Base-by-base conservation (phyloP, 208 protist species). In the Plasmodiophora brassicae region DNA sequence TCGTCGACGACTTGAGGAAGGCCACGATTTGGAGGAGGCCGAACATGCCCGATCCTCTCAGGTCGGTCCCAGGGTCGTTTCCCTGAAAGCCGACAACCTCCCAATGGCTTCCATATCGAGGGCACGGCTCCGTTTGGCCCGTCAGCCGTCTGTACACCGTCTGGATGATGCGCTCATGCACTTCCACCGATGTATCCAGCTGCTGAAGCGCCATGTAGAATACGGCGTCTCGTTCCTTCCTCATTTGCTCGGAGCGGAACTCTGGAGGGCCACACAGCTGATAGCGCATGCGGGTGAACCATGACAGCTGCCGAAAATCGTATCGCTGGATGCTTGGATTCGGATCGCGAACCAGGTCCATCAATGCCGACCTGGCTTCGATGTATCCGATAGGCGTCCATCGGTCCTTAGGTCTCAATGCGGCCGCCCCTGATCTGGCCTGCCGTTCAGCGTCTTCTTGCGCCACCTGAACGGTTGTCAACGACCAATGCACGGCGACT, bases 31-130 rank as follows among this genome's bases (percentile, higher is more conserved):
- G 84, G 10, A 86, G 32, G 14, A 86, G 32, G 32, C 84, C 84
- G 46, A 71, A 86, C 1, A 86, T 25, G 25, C 84, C 84, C 10
- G 84, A 50, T n/a, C 84, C 84, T 65, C 84, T 5, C 43, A 86
- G 84, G n/a, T 86, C 84, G 46, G 84, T 86, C 5, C 36, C 84
- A 65, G 84, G 84, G 32, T 86, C 32, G 32, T 65, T 71, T 28
- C 84, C 84, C 32, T 86, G 84, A 71, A 86, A 86, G 10, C 84
- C 84, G 43, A 86, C 25, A 5, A n/a, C 84, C 10, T 50, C 43
- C 84, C 84, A 86, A 86, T 86, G 84, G 25, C 45, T 5, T 71
- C 84, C 84, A 28, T 14, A 53, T 28, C 10, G 28, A 45, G 84
- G 84, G 45, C 84, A 86, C 10, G 84, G 45, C n/a, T 60, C 45